These are phyloP conservation scores for Chlamydomonas eustigma DNA, from an alignment of 139 green algal species.

Conservation along the genomic window DNA sequence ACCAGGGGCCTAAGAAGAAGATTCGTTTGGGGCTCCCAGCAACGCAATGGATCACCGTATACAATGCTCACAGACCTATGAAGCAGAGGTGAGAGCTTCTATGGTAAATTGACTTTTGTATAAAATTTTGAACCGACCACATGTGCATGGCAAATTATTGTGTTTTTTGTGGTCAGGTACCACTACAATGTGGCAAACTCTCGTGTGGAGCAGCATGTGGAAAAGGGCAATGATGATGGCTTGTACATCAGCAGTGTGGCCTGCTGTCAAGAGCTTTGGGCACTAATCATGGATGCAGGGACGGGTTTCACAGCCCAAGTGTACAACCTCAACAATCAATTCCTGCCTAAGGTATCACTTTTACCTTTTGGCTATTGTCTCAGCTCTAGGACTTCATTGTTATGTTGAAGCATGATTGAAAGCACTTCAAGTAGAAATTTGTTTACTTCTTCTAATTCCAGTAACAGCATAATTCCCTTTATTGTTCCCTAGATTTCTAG, in stretches of 20 bases:
- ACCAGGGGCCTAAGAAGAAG: constrained; percentile 72
- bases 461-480: constrained; percentile 93
- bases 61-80: not conserved
- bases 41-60: constrained; percentile 97
- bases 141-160: too few species aligned
- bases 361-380: too few species aligned
- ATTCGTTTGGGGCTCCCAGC: constrained; percentile 91
- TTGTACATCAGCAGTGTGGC: constrained; percentile 91
- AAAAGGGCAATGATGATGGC: constrained; percentile 61
- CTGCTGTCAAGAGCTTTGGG: constrained; percentile 95
- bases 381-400: too few species aligned
- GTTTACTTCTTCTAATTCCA: constrained; percentile 91
- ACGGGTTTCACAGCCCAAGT: constrained; percentile 98
- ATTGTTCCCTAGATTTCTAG: constrained; percentile 94
- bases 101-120: not conserved
- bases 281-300: constrained; percentile 74
- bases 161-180: constrained; percentile 96
- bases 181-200: constrained; percentile 82
- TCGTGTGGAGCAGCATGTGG: constrained; percentile 81
- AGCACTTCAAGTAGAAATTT: too few species aligned
- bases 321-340: constrained; percentile 78
- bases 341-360: constrained; percentile 1
- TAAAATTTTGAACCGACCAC: too few species aligned
- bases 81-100: constrained; percentile 67
- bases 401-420: too few species aligned